Conservation (phyloP, 495 filamentous ascomycete species). For the Sabuloglossum arenarium region DNA sequence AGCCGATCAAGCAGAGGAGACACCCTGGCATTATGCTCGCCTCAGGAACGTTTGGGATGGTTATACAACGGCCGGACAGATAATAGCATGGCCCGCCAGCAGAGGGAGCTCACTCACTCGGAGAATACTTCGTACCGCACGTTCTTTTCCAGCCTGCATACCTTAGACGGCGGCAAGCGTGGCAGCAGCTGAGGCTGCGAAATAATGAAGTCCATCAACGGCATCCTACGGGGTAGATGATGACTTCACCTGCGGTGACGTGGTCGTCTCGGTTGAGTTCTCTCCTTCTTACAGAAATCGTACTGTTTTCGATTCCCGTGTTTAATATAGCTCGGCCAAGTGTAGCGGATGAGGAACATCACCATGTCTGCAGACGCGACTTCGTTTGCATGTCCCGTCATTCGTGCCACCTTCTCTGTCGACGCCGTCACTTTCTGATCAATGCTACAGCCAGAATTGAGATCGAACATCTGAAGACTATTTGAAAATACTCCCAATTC, state of each 20-base stretch:
- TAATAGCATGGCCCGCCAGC: neutral
- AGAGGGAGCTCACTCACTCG: no score
- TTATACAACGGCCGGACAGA: neutral
- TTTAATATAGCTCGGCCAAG: neutral
- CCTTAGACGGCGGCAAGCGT: neutral
- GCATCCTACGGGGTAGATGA: neutral
- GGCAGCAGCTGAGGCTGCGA: neutral
- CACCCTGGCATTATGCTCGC: neutral
- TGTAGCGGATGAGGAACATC: neutral
- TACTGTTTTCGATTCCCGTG: neutral
- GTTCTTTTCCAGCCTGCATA: neutral
- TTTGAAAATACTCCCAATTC: neutral
- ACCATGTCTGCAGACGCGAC: neutral
- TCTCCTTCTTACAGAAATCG: neutral
- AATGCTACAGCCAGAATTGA: neutral
- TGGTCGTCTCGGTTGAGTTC: neutral
- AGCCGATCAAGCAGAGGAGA: neutral
- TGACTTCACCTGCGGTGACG: neutral
- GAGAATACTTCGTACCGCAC: neutral
- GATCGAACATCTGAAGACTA: neutral
- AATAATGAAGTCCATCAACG: neutral
- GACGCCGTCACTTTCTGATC: neutral
- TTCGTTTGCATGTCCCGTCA: neutral
- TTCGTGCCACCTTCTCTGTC: neutral
- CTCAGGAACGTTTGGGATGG: neutral